Evolutionary conservation across 139 green algal genomes (phyloP).

Genomic region (Asterochloris erici): DNA sequence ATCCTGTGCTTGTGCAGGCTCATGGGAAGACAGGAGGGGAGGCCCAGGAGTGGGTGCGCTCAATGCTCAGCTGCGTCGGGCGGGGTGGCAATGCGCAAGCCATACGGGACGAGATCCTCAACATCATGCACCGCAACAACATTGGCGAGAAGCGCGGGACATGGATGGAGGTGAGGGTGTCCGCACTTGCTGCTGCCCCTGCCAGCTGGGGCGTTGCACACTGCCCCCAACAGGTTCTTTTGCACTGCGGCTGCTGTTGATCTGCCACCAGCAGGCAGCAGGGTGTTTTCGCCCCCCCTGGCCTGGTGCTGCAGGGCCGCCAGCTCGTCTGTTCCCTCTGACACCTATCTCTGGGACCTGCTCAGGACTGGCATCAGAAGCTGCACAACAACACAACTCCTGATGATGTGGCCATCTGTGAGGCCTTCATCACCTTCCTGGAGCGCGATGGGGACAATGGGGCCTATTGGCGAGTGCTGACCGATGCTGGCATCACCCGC

Average conservation of each 20-base stretch:
- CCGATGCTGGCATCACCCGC: slow-evolving; percentile 78
- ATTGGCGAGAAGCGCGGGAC: slow-evolving; percentile 72
- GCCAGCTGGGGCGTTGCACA: background rate
- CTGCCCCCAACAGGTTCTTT: background rate
- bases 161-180: slow-evolving; percentile 81
- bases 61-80: slow-evolving; percentile 85
- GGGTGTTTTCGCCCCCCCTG: too few relatives aligned
- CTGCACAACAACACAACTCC: slow-evolving; percentile 99
- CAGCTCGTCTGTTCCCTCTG: too few relatives aligned
- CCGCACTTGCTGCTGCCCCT: too few relatives aligned
- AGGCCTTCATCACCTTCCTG: slow-evolving; percentile 93
- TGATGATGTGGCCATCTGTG: slow-evolving; percentile 97
- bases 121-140: slow-evolving; percentile 97
- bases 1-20: slow-evolving; percentile 10
- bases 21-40: slow-evolving; percentile 40
- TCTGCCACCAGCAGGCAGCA: too few relatives aligned
- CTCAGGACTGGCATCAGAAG: slow-evolving; percentile 34
- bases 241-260: background rate
- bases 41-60: slow-evolving; percentile 86
- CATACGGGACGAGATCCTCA: slow-evolving; percentile 98
- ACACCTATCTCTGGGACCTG: background rate
- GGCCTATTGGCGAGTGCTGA: slow-evolving; percentile 88
- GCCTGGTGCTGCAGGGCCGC: too few relatives aligned
- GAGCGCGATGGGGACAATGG: slow-evolving; percentile 69
- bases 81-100: slow-evolving; percentile 92